Evolutionary conservation across 129 eudicot species (phyloP).

Genomic region (Tagetes erecta): DNA sequence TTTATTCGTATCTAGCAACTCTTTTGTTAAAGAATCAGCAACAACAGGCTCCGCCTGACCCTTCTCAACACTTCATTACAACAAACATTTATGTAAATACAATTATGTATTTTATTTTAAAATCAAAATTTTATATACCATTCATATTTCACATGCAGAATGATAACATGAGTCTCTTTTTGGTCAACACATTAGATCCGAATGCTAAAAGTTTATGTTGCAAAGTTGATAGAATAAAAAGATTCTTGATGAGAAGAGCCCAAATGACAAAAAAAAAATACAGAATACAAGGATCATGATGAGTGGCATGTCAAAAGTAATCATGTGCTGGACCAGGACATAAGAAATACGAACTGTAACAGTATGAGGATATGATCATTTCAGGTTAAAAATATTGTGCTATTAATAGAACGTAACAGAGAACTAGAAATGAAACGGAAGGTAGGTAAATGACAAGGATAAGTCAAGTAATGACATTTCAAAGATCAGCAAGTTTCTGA

Average conservation of each 20-base stretch:
- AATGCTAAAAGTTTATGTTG: slow-evolving; percentile 14
- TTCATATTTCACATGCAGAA: slow-evolving; percentile 10
- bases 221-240: neutral
- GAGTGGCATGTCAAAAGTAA: neutral
- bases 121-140: slow-evolving; percentile 4
- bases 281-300: slow-evolving; percentile 12
- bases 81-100: neutral
- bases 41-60: slow-evolving; percentile 55
- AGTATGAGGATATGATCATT: neutral
- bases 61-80: slow-evolving; percentile 54
- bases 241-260: neutral
- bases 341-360: neutral
- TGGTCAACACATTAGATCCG: slow-evolving; percentile 11
- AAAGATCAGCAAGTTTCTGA: slow-evolving; percentile 17
- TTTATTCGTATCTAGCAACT: slow-evolving; percentile 57
- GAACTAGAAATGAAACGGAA: slow-evolving; percentile 4
- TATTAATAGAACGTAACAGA: neutral
- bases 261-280: neutral
- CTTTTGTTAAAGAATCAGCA: slow-evolving; percentile 51
- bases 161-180: slow-evolving; percentile 19
- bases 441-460: slow-evolving; percentile 1
- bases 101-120: slow-evolving; percentile 4
- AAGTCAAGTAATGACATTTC: neutral
- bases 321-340: neutral
- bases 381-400: neutral